Evolutionary conservation across 495 filamentous ascomycete genomes (phyloP).

Genomic region (Aspergillus nanangensis): DNA sequence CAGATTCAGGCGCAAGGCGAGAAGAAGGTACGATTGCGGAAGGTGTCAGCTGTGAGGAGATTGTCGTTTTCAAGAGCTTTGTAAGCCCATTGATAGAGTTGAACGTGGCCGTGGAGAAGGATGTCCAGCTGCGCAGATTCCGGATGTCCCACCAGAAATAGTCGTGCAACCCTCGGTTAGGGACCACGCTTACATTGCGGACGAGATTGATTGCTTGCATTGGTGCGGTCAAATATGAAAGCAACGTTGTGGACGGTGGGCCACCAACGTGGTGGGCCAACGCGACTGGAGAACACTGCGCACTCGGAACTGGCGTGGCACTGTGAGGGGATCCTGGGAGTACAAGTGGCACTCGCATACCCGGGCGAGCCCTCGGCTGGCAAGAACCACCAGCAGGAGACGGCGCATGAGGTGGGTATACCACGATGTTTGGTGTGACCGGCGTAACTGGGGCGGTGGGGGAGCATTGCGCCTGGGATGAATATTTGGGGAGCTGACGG

Average conservation of each 20-base stretch:
- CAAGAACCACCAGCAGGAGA: conserved; percentile 9
- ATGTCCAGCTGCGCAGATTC: conserved; percentile 75
- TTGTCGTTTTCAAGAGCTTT: conserved; percentile 65
- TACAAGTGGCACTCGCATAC: conserved; percentile 32
- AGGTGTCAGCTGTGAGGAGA: conserved; percentile 61
- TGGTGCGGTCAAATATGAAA: conserved; percentile 70
- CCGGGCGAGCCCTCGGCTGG: conserved; percentile 21
- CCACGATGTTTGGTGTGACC: conserved; percentile 35
- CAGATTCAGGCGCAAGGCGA: conserved; percentile 66
- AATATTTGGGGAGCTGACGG: conserved; percentile 68
- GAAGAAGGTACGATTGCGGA: conserved; percentile 45
- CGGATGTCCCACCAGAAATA: conserved; percentile 96
- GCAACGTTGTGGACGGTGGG: conserved; percentile 60
- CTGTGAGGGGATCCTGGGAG: conserved; percentile 39
- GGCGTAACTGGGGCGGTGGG: conserved; percentile 45
- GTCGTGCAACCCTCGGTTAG: conserved; percentile 63
- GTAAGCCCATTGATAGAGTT: conserved; percentile 67
- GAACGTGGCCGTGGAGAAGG: conserved; percentile 71
- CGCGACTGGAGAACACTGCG: conserved; percentile 45
- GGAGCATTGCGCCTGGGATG: conserved; percentile 42
- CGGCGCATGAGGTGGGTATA: conserved; percentile 33
- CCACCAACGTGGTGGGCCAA: conserved; percentile 31
- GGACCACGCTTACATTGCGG: conserved; percentile 67
- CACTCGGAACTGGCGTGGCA: conserved; percentile 34
- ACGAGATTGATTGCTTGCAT: conserved; percentile 82